phyloP scores from a whole-genome alignment of 2,329 filamentous ascomycete species.

The Chaetothyriales sp. region DNA sequence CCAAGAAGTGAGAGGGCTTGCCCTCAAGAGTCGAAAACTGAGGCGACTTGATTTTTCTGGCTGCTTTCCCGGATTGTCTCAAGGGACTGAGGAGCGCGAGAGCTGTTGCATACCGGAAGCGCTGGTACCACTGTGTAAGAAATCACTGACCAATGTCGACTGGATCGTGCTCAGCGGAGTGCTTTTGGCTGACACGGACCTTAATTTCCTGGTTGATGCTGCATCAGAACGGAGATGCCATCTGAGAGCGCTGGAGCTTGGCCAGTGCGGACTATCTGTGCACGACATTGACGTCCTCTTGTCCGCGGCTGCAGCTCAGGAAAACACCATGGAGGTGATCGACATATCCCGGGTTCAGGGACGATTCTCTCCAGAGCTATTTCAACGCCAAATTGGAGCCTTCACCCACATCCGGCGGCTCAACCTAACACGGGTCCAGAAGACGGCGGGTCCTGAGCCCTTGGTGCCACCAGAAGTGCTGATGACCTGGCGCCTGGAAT shows the following conservation, averaged over 20 bases:
- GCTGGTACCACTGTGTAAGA: slow-evolving; percentile 51
- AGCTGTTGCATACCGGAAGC: slow-evolving; percentile 57
- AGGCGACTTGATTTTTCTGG: slow-evolving; percentile 51
- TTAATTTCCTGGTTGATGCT: slow-evolving; percentile 52
- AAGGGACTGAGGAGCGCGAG: slow-evolving; percentile 31
- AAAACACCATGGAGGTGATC: slow-evolving; percentile 50
- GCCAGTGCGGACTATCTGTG: slow-evolving; percentile 41
- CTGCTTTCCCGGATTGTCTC: slow-evolving; percentile 20
- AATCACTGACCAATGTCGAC: slow-evolving; percentile 52
- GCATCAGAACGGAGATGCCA: slow-evolving; percentile 50
- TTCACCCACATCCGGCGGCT: slow-evolving; percentile 52
- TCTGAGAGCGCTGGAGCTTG: slow-evolving; percentile 52
- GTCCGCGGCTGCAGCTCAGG: slow-evolving; percentile 48
- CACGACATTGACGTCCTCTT: slow-evolving; percentile 42
- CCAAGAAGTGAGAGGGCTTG: slow-evolving; percentile 53
- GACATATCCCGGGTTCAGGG: slow-evolving; percentile 53
- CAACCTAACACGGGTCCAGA: slow-evolving; percentile 49
- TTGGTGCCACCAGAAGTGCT: slow-evolving; percentile 52
- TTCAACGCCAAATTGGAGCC: slow-evolving; percentile 51
- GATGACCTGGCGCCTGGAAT: slow-evolving; percentile 51
- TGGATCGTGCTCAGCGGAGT: slow-evolving; percentile 57
- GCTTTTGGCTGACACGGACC: slow-evolving; percentile 53
- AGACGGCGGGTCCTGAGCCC: slow-evolving; percentile 47
- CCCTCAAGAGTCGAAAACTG: slow-evolving; percentile 48
- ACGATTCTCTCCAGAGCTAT: slow-evolving; percentile 46